A percentile compares a stretch with the other conserved stretches of the same genome.
phyloP scores from a whole-genome alignment of 257 asterid species.

The Avicennia marina region DNA sequence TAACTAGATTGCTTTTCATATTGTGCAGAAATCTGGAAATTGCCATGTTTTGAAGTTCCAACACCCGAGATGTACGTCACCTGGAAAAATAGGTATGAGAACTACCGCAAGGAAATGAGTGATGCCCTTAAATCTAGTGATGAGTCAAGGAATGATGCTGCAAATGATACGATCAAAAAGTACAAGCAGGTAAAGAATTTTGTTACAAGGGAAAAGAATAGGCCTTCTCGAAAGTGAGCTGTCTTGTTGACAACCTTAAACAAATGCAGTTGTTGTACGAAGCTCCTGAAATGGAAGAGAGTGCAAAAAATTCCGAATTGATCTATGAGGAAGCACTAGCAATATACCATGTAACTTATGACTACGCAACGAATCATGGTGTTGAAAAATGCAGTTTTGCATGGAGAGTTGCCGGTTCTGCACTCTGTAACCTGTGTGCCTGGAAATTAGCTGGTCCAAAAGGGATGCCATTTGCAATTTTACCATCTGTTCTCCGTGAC shows the following conservation, averaged over 20 bases:
- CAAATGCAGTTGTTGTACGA: conserved; percentile 55
- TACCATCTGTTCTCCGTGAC: conserved; percentile 49
- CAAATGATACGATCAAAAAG: conserved; percentile 45
- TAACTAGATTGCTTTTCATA: not conserved
- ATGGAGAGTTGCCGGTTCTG: conserved; percentile 74
- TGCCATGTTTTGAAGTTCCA: conserved; percentile 36
- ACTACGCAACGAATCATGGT: conserved; percentile 23
- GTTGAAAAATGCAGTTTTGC: conserved; percentile 53
- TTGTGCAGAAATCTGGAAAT: conserved; percentile 46
- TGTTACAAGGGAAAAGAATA: no score
- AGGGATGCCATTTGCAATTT: conserved; percentile 34
- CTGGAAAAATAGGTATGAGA: conserved; percentile 41
- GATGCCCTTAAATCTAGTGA: conserved; percentile 25
- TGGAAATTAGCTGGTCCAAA: conserved; percentile 24
- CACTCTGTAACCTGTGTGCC: conserved; percentile 44
- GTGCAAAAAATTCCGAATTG: conserved; percentile 23
- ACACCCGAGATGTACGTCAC: conserved; percentile 22
- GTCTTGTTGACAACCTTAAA: not conserved
- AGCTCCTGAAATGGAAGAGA: conserved; percentile 56
- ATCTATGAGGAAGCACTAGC: conserved; percentile 61
- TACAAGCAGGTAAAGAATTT: conserved; percentile 53
- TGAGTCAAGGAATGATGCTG: conserved; percentile 38
- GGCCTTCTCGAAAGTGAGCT: not conserved
- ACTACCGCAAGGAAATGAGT: conserved; percentile 47
- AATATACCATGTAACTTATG: conserved; percentile 45